Evolutionary conservation across 495 filamentous ascomycete genomes (phyloP).

Genomic region (Lasiosphaeria hispida): DNA sequence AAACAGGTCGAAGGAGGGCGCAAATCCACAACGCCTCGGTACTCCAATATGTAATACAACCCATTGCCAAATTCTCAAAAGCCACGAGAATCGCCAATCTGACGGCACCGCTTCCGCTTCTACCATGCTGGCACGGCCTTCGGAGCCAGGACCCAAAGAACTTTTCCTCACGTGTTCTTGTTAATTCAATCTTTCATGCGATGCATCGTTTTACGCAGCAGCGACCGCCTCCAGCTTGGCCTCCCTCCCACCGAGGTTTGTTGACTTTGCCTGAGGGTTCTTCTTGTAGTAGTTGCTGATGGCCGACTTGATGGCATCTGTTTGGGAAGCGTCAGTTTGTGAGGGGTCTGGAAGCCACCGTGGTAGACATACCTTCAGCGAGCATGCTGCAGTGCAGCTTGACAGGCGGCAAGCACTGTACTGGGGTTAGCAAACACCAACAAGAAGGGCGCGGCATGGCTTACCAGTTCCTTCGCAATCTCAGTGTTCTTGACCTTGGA

Average conservation of each 20-base stretch:
- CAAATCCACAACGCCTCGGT: conserved; percentile 16
- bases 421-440: neutral
- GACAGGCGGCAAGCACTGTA: conserved; percentile 78
- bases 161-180: too few species aligned
- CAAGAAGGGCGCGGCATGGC: neutral
- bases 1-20: neutral
- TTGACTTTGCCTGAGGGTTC: conserved; percentile 72
- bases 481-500: conserved; percentile 90
- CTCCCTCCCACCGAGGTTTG: conserved; percentile 69
- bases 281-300: conserved; percentile 98
- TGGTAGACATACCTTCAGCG: conserved; percentile 61
- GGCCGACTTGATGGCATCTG: conserved; percentile 94
- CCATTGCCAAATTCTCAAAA: neutral
- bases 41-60: conserved; percentile 16
- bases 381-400: conserved; percentile 99
- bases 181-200: neutral
- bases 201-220: conserved; percentile 12
- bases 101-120: too few species aligned
- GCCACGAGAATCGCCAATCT: neutral
- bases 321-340: neutral
- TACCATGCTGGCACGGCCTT: too few species aligned
- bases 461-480: conserved; percentile 84
- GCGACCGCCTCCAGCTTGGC: conserved; percentile 28
- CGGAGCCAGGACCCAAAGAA: too few species aligned
- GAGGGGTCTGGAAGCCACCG: neutral